A percentile compares a stretch with the other conserved stretches of the same genome.
Evolutionary conservation across 768 basidiomycete genomes (phyloP).

Genomic region (Paxillus ammoniavirescens): DNA sequence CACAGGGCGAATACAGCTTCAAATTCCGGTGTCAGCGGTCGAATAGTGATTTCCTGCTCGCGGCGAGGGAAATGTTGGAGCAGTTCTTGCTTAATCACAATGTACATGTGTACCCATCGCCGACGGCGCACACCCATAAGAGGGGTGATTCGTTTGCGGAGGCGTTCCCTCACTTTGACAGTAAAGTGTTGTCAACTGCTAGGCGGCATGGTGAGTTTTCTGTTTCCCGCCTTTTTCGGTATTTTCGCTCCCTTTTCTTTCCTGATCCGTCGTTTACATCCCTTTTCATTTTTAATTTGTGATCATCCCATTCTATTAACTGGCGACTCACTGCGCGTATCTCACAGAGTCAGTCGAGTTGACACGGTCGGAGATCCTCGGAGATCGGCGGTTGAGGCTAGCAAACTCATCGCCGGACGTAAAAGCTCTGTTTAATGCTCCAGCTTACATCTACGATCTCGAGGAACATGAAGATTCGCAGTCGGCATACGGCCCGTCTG

Average conservation of each 20-base stretch:
- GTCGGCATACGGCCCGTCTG: slow-evolving; percentile 51
- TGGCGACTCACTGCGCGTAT: slow-evolving; percentile 9
- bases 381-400: slow-evolving; percentile 72
- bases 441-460: slow-evolving; percentile 78
- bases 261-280: slow-evolving; percentile 29
- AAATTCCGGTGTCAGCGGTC: slow-evolving; percentile 95
- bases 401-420: slow-evolving; percentile 93
- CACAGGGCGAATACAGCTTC: slow-evolving; percentile 75
- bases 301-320: background rate
- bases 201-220: slow-evolving; percentile 55
- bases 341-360: slow-evolving; percentile 71
- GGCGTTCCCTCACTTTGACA: slow-evolving; percentile 95
- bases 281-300: slow-evolving; percentile 28
- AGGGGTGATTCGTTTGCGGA: slow-evolving; percentile 92
- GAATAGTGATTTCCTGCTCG: slow-evolving; percentile 89
- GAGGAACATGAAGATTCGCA: slow-evolving; percentile 71
- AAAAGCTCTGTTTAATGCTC: slow-evolving; percentile 89
- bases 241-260: no score
- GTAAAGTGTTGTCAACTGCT: slow-evolving; percentile 84
- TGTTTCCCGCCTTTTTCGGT: background rate
- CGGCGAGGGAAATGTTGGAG: slow-evolving; percentile 90
- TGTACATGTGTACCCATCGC: slow-evolving; percentile 77
- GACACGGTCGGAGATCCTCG: slow-evolving; percentile 64
- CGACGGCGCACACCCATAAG: slow-evolving; percentile 77
- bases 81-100: slow-evolving; percentile 85